Evolutionary conservation across 805 yeast species (phyloP), one percentile per base, ranked within the genome.

Genomic region (Myxozyma neotropica): DNA sequence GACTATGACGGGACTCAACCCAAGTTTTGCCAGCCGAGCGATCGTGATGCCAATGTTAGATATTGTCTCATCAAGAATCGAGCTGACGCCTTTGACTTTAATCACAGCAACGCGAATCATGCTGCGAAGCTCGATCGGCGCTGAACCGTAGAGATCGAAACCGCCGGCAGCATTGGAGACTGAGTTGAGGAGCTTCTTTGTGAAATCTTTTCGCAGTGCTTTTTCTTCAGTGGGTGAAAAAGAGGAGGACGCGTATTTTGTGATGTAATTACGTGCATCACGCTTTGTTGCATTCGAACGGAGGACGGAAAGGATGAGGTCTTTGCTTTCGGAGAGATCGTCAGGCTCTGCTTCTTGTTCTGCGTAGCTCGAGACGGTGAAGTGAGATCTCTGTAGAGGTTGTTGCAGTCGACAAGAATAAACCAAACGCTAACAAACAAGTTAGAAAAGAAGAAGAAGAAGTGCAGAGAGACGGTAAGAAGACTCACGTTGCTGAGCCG

Each of bases 251-350:
- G 80, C 74, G 70, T 92, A 93, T 69, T 86, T 88, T 36, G 82
- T 77, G 48, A 93, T 74, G 70, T 92, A 93, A 64, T 86, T 87
- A 63, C 83, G 81, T 4, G 96, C 96, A 70, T 93, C 98, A 61
- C 99, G 78, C 71, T 90, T 92, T 0, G 98, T 93, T 4, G 97
- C 95, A 3, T 97, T 89, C 1, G 96, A 86, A 68, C 86, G 86
- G 58, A 93, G 77, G 24, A 93, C 91, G 1, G 97, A 85, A 17
- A 90, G 75, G n/a, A 93, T 86, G 52, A 93, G 75, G 55, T 88
- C 89, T 19, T 43, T 47, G 47, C 55, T 49, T 19, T 58, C 62
- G 3, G 46, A 35, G 27, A 54, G 31, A 10, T 53, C 57, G 26
- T 48, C 58, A 5, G 26, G 50, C 3, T 15, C 42, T 15, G 42